These are phyloP conservation scores for Acanthamoeba triangularis DNA, from an alignment of 208 protist species.

Conservation along the genomic window DNA sequence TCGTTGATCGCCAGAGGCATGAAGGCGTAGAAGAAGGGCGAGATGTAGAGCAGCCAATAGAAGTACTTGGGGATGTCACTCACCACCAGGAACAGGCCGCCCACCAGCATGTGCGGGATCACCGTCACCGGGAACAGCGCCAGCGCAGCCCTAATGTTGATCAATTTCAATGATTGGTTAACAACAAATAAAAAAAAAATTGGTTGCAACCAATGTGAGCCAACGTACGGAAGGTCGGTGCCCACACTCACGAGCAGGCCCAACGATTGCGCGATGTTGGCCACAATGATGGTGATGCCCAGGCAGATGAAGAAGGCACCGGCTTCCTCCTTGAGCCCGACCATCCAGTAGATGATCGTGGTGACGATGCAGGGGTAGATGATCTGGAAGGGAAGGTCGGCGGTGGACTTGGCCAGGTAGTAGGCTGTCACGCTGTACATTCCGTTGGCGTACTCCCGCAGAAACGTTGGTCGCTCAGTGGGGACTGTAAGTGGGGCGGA, in stretches of 20 bases:
- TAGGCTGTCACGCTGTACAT: slow-evolving; percentile 78
- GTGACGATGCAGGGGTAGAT: slow-evolving; percentile 79
- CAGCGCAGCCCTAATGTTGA: neutral
- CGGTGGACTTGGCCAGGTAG: slow-evolving; percentile 82
- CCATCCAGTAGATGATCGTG: slow-evolving; percentile 84
- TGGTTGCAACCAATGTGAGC: neutral
- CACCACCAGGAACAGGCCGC: slow-evolving; percentile 72
- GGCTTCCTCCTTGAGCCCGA: neutral
- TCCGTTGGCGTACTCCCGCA: slow-evolving; percentile 71
- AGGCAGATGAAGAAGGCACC: neutral
- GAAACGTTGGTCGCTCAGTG: slow-evolving; percentile 68
- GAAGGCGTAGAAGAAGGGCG: slow-evolving; percentile 80
- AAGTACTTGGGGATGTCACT: slow-evolving; percentile 78
- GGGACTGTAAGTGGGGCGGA: neutral
- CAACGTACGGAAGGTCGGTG: neutral
- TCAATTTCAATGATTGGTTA: neutral
- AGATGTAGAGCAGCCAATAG: slow-evolving; percentile 76
- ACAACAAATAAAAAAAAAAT: too few species aligned
- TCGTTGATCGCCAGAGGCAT: slow-evolving; percentile 75
- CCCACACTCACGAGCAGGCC: slow-evolving; percentile 69
- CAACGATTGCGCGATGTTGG: slow-evolving; percentile 73
- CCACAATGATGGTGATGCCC: neutral
- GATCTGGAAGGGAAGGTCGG: slow-evolving; percentile 78
- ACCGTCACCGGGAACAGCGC: slow-evolving; percentile 61
- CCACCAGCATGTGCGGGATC: slow-evolving; percentile 76